Evolutionary conservation across 164 flowering plant genomes (phyloP).

Genomic region (Vitis cinerea): DNA sequence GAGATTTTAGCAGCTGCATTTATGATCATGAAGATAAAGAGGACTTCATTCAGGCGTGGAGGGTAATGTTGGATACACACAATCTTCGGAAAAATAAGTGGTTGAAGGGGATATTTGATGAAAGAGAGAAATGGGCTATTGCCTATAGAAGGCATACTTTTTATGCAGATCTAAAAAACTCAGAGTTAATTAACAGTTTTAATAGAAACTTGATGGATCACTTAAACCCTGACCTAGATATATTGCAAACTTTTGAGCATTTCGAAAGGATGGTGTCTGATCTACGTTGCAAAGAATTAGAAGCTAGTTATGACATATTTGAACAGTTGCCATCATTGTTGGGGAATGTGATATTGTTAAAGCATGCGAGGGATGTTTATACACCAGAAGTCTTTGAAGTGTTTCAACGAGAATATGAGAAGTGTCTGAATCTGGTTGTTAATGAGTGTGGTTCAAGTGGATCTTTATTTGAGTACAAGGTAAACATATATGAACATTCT

Average conservation of each 20-base stretch:
- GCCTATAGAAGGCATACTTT: constrained; percentile 23
- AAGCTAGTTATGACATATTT: constrained; percentile 14
- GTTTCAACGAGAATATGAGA: constrained; percentile 27
- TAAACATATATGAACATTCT: constrained; percentile 11
- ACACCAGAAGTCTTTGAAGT: constrained; percentile 26
- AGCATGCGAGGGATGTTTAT: constrained; percentile 28
- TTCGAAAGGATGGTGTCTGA: constrained; percentile 27
- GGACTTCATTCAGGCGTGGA: constrained; percentile 25
- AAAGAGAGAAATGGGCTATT: constrained; percentile 37
- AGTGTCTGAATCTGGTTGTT: constrained; percentile 19
- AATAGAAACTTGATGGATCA: constrained; percentile 11
- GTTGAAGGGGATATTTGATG: constrained; percentile 21
- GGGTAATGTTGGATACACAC: constrained; percentile 23
- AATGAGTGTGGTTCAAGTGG: constrained; percentile 15
- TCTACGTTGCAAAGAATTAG: constrained; percentile 20
- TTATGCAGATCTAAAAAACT: constrained; percentile 22
- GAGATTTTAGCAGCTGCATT: constrained; percentile 23
- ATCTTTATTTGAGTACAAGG: constrained; percentile 17
- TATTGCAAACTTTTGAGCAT: constrained; percentile 24
- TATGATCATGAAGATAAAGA: constrained; percentile 23
- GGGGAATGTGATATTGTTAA: constrained; percentile 18
- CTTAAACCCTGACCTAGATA: constrained; percentile 13
- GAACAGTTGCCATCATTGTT: constrained; percentile 17
- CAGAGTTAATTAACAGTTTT: constrained; percentile 23
- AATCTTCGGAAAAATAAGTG: constrained; percentile 29